Base-by-base conservation (phyloP, 345 rosid species). In the Populus tremula region DNA sequence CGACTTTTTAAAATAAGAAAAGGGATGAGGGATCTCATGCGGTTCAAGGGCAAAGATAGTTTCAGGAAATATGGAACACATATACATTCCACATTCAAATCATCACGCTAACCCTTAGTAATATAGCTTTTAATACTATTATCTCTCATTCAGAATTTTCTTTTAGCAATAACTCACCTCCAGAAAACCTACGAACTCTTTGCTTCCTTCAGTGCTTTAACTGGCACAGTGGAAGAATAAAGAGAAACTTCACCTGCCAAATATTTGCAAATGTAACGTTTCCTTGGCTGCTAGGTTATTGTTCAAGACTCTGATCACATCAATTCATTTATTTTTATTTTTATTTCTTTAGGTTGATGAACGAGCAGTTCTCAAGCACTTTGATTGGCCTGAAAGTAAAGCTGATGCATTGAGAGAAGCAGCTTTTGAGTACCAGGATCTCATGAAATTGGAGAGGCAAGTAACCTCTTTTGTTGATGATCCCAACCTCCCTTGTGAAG, bases 321-420 rank as follows among this genome's bases (percentile, higher is more conserved):
- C 43, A 38, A 31, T 43, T 35, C 43, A 8, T 65, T 27, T n/a
- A 43, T 50, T 54, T 66, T 66, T 33, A 54, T 76, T 33, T 79
- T 71, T 73, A 73, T 76, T 64, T 77, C 64, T 11, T 18, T 78
- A 93, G 99, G 99, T 93, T 81, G 99, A 96, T 82, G 98, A 96
- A 81, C 88, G 97, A 75, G 98, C 98, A 53, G 99, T 96, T 67
- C 93, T 96, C 79, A 96, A 96, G 89, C 99, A 96, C 86, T 96
- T 96, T 78, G 98, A 96, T 39, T 96, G 99, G 97, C 99, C 99
- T 71, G 98, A 96, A 89, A 91, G 97, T 74, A 96, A 96, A 86
- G 98, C 98, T 71, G 98, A 96, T 81, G 98, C 97, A 25, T 77
- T 93, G 81, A 85, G 99, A 84, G 98, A 92, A 87, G 98, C 99